These are phyloP conservation scores for Colletotrichum tamarilloi DNA, from an alignment of 2,329 filamentous ascomycete genomes.

Conservation along the genomic window DNA sequence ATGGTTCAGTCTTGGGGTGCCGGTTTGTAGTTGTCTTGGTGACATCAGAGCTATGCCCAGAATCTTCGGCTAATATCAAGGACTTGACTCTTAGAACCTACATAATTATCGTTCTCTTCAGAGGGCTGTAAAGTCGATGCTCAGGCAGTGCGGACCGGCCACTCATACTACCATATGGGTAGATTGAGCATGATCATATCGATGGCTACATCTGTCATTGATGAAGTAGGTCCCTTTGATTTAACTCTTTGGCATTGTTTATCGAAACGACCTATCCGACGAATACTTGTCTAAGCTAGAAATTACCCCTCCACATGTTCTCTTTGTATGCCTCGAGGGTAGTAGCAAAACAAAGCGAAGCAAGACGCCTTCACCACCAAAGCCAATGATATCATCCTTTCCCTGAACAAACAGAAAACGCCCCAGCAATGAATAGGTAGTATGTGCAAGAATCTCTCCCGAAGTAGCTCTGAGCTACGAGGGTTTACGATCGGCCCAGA, in stretches of 20 bases:
- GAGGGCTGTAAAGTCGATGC: no score
- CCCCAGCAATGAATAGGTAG: not conserved
- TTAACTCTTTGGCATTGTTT: not conserved
- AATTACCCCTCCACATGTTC: not conserved
- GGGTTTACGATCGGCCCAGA: conserved; percentile 43
- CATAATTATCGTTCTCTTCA: no score
- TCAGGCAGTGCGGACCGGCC: no score
- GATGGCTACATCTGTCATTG: no score
- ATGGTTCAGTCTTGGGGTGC: no score
- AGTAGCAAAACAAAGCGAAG: not conserved
- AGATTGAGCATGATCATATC: no score
- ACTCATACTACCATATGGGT: no score
- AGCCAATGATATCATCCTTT: not conserved
- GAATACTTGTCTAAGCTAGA: not conserved
- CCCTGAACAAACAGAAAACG: not conserved
- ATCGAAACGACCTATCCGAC: not conserved
- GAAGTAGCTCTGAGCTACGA: not conserved
- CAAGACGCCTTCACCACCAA: not conserved
- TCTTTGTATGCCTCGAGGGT: not conserved
- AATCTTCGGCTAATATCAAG: no score
- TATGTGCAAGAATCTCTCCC: not conserved
- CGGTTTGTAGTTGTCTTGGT: no score
- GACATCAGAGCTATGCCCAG: no score
- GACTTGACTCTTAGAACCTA: no score
- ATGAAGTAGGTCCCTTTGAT: not conserved